Percentiles rank a stretch among this genome's conserved stretches.
phyloP scores from a whole-genome alignment of 2,329 filamentous ascomycete genomes.

The Hypoxylon sp. region DNA sequence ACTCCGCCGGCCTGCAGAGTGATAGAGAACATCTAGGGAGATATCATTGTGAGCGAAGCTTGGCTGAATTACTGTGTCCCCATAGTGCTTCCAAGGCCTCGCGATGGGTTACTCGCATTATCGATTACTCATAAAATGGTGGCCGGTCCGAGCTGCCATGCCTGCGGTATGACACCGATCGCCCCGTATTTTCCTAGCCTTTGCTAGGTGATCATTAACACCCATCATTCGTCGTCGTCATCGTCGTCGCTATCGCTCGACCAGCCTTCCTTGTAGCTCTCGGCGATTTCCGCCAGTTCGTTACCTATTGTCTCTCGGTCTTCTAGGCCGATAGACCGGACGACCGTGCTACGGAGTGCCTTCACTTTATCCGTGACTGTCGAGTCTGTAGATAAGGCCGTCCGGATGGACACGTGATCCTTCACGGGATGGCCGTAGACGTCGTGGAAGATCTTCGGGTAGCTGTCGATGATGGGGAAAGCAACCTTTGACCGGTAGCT shows the following conservation, averaged over 20 bases:
- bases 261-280: constrained; percentile 92
- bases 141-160: not conserved
- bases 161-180: not conserved
- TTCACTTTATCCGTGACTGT: constrained; percentile 77
- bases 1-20: not conserved
- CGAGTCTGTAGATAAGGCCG: constrained; percentile 79
- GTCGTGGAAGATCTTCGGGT: constrained; percentile 77
- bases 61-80: not conserved
- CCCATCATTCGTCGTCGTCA: constrained; percentile 59
- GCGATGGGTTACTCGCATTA: not conserved
- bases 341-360: constrained; percentile 71
- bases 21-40: not conserved
- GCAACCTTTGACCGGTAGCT: constrained; percentile 67
- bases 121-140: not conserved
- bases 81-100: not conserved
- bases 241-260: constrained; percentile 78
- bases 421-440: constrained; percentile 52
- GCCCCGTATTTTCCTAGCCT: not conserved
- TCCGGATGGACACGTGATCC: constrained; percentile 61
- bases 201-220: not conserved
- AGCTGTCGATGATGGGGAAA: constrained; percentile 86
- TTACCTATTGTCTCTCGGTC: constrained; percentile 88
- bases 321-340: constrained; percentile 74
- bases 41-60: not conserved
- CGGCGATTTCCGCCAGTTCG: constrained; percentile 82